Evolutionary conservation across 768 basidiomycete genomes (phyloP).

Genomic region (Suillus subluteus): DNA sequence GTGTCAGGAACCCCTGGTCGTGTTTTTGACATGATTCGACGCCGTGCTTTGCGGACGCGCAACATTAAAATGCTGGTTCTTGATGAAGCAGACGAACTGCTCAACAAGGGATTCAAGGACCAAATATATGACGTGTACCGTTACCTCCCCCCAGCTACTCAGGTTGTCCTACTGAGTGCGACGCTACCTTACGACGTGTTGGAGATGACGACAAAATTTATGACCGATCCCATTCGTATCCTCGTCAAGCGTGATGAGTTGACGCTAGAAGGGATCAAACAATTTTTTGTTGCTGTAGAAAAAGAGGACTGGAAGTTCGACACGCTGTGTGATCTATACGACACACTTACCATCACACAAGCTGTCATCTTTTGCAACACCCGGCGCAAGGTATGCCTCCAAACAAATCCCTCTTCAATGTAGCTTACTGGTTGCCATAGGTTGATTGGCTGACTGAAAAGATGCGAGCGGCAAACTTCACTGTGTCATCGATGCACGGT

Average conservation of each 20-base stretch:
- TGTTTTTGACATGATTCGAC: slow-evolving; percentile 98
- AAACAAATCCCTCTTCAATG: background rate
- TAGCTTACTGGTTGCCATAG: slow-evolving; percentile 41
- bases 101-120: slow-evolving; percentile 99
- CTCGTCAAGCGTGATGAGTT: slow-evolving; percentile 99
- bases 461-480: slow-evolving; percentile 98
- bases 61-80: slow-evolving; percentile 98
- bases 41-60: slow-evolving; percentile 88
- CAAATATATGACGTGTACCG: slow-evolving; percentile 99
- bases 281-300: slow-evolving; percentile 98
- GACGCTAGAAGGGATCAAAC: slow-evolving; percentile 95
- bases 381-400: slow-evolving; percentile 77
- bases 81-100: slow-evolving; percentile 94
- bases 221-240: slow-evolving; percentile 98
- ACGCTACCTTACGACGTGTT: slow-evolving; percentile 96
- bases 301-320: slow-evolving; percentile 99
- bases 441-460: slow-evolving; percentile 99
- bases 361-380: slow-evolving; percentile 99
- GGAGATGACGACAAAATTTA: slow-evolving; percentile 99
- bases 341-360: slow-evolving; percentile 98
- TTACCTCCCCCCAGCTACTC: slow-evolving; percentile 94
- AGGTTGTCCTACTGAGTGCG: slow-evolving; percentile 95
- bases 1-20: slow-evolving; percentile 97
- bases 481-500: slow-evolving; percentile 94
- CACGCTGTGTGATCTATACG: slow-evolving; percentile 95